Evolutionary conservation across 352 stramenopile species (phyloP), one percentile per base, ranked within the genome.

Genomic region (Ochromonadaceae sp.): DNA sequence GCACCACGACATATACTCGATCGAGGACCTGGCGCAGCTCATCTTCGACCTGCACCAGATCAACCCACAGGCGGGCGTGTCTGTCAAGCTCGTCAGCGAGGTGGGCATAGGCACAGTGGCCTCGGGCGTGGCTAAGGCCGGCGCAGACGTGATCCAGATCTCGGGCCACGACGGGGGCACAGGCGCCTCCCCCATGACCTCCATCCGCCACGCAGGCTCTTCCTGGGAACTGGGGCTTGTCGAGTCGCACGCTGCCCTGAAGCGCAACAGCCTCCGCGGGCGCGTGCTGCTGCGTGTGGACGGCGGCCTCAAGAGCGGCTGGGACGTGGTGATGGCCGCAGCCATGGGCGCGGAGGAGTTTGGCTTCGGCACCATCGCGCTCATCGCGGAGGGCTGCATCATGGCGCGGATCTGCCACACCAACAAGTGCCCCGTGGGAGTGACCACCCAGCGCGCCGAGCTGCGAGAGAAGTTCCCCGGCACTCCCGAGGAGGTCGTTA

Each of bases 1-100:
- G n/a, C 83, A 91, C 66, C 83, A 91, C 70, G 82, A 91, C 72
- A 91, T 91, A 67, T 90, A 91, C 79, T 83, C 73, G 71, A 90
- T 91, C 67, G 81, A 88, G 71, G 83, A 91, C 77, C 72, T 91
- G 65, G 78, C 83, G 47, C 82, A 91, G 70, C 73, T 91, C 41
- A 91, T 91, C 57, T 84, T 86, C 61, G 83, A 91, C 72, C 73
- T 91, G n/a, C 81, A 90, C 59, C 78, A 81, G 34, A 74, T 89
- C 20, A 89, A 90, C 62, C 80, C 85, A 40, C 75, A 76, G 38
- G 81, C 82, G 32, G 78, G 77, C 26, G 81, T 91, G 38, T 86
- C 74, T 35, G 83, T 91, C 0, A 90, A 91, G 71, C 78, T 91
- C 42, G 82, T 90, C 14, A 86, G 79, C 36, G 83, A 80, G 30